Conservation (phyloP, 805 yeast genomes). For the Ogataea trehalophila region DNA sequence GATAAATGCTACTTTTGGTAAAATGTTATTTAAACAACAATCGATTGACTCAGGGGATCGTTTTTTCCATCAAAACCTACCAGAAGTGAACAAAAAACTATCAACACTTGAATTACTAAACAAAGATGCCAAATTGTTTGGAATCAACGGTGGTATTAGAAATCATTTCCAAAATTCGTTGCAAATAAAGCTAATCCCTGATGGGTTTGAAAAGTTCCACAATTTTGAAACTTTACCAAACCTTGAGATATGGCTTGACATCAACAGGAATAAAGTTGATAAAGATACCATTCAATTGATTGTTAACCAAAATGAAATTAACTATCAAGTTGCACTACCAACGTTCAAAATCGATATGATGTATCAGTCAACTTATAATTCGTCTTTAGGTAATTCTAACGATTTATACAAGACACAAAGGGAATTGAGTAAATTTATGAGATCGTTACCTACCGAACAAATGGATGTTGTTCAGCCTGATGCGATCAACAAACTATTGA, state of each 20-base stretch:
- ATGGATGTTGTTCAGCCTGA: conserved; percentile 17
- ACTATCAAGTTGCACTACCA: conserved; percentile 24
- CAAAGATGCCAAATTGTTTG: conserved; percentile 23
- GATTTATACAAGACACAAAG: conserved; percentile 14
- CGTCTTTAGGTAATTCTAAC: conserved; percentile 18
- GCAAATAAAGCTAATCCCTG: conserved; percentile 30
- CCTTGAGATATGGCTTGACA: conserved; percentile 29
- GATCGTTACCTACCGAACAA: conserved; percentile 17
- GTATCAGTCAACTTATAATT: conserved; percentile 27
- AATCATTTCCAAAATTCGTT: conserved; percentile 25
- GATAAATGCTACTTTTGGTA: conserved; percentile 27
- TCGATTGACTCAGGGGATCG: conserved; percentile 2
- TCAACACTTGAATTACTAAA: conserved; percentile 20
- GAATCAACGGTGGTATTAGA: conserved; percentile 27
- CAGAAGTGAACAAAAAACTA: conserved; percentile 21
- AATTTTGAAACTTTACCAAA: conserved; percentile 24
- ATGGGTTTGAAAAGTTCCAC: conserved; percentile 23
- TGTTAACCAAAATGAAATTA: conserved; percentile 26
- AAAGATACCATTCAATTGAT: conserved; percentile 19
- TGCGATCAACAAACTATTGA: conserved; percentile 12
- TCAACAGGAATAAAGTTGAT: conserved; percentile 17
- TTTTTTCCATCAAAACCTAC: conserved; percentile 25
- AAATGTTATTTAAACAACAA: conserved; percentile 17
- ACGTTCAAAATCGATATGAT: conserved; percentile 23
- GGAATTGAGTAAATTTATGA: conserved; percentile 17